Evolutionary conservation across 768 basidiomycete genomes (phyloP), one percentile per base, ranked within the genome.

Genomic region (Leccinum aurantiacum): DNA sequence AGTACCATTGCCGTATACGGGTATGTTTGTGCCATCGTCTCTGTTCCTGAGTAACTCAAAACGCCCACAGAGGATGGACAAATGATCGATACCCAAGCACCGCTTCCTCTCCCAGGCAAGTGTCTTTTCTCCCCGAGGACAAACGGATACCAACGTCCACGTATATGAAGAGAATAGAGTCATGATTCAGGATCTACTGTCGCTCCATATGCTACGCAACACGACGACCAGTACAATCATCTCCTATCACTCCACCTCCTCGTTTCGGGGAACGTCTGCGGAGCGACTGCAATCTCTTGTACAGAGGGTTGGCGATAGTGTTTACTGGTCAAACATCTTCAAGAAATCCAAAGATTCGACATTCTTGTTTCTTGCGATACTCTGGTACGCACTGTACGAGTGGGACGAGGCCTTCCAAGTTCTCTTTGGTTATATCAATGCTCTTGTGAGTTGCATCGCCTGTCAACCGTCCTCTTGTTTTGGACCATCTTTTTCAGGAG

Each of bases 371-470:
- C 67, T 76, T 29, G 75, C 79, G 27, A 72, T 81, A 17, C 67
- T 86, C 35, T 87, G 85, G 85, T 84, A 84, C 57, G 79, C 82
- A 3, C 69, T 85, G 8, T 86, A 87, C 61, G 77, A 82, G 2
- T 87, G 85, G 84, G 85, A 87, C 56, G 83, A 87, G 67, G 73
- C 82, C 0, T 75, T 85, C 24, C 83, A 84, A 62, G 66, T 69
- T 14, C 63, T 87, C 33, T 84, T 81, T 61, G 49, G 59, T 17
- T 83, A 87, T 65, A 80, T 86, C 22, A 80, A 78, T 53, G 72
- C 57, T 58, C 71, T 87, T 71, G 83, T 84, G 67, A 10, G 64
- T 4, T 19, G 44, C 6, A 24, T 35, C 19, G 24, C n/a, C 27
- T 44, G 24, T 13, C 5, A 22, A 24, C 6, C n/a, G 5, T 27